A percentile compares a stretch with the other conserved stretches of the same genome.
phyloP scores from a whole-genome alignment of 1,284 basidiomycete genomes.

The Coriolopsis trogii region DNA sequence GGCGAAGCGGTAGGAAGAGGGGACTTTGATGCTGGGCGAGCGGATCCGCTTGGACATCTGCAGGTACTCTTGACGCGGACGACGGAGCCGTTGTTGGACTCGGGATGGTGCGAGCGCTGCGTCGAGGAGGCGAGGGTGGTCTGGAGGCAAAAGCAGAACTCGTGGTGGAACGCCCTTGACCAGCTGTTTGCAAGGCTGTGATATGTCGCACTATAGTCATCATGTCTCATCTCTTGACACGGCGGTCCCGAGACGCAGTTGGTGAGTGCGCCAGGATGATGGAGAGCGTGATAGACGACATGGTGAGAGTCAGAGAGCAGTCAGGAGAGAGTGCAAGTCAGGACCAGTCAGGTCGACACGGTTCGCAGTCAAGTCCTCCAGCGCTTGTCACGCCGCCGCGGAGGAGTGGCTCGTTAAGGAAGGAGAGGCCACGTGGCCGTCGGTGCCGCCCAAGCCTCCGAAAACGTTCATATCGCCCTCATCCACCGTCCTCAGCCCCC shows the following conservation, averaged over 20 bases:
- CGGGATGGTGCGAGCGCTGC: constrained; percentile 36
- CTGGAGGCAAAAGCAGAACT: too few relatives aligned
- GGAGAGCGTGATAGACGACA: too few relatives aligned
- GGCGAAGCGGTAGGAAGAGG: constrained; percentile 24
- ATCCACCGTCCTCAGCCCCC: constrained; percentile 13
- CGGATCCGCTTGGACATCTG: constrained; percentile 37
- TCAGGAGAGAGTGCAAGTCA: too few relatives aligned
- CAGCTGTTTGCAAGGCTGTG: too few relatives aligned
- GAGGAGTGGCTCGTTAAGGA: not conserved
- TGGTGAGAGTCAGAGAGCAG: too few relatives aligned
- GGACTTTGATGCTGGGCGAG: constrained; percentile 29
- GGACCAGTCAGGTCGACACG: too few relatives aligned
- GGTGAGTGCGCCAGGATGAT: too few relatives aligned
- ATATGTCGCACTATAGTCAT: too few relatives aligned
- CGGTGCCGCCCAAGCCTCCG: constrained; percentile 3
- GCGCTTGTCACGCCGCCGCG: too few relatives aligned
- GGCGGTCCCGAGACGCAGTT: too few relatives aligned
- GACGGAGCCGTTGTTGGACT: constrained; percentile 11
- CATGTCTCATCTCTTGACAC: too few relatives aligned
- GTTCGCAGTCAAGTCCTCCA: too few relatives aligned
- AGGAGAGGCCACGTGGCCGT: constrained; percentile 3
- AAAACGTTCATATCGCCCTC: constrained; percentile 15
- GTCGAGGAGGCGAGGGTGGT: constrained; percentile 20
- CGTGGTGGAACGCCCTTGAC: constrained; percentile 26
- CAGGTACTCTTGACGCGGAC: constrained; percentile 22